Percentiles rank a stretch among this genome's conserved stretches.
Conservation (phyloP, 208 protist species). For the Leishmania mexicana region DNA sequence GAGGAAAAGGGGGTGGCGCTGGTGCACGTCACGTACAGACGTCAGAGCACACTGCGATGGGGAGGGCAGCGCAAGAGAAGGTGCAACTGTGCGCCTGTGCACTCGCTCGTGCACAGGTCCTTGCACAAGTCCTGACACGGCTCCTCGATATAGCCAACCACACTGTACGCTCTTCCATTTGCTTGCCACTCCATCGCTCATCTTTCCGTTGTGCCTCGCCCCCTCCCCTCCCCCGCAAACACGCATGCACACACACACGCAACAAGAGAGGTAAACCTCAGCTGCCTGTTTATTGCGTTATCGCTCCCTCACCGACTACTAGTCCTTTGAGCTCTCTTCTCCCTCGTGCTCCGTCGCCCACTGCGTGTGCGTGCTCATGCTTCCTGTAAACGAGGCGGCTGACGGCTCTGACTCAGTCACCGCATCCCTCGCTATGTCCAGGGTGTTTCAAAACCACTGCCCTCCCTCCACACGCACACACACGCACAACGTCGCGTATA, state of each 20-base stretch:
- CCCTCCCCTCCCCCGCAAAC: background rate
- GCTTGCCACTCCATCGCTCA: background rate
- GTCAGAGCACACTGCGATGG: background rate
- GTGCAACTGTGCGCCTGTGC: background rate
- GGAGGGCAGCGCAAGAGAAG: background rate
- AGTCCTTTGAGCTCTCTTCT: background rate
- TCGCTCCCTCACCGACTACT: background rate
- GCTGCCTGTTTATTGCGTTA: background rate
- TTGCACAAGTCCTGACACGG: background rate
- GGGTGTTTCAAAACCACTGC: background rate
- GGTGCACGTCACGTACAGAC: background rate
- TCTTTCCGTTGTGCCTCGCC: background rate
- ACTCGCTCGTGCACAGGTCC: background rate
- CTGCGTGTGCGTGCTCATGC: background rate
- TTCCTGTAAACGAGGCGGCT: background rate
- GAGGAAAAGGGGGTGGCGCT: background rate
- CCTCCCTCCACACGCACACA: background rate
- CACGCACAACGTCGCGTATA: background rate
- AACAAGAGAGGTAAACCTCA: background rate
- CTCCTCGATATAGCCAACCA: background rate
- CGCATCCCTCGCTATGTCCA: background rate
- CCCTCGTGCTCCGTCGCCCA: background rate
- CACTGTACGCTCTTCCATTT: background rate
- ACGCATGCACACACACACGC: background rate
- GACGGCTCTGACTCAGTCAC: background rate